Base-by-base conservation (phyloP, 352 stramenopile species). In the Phytophthora pini region DNA sequence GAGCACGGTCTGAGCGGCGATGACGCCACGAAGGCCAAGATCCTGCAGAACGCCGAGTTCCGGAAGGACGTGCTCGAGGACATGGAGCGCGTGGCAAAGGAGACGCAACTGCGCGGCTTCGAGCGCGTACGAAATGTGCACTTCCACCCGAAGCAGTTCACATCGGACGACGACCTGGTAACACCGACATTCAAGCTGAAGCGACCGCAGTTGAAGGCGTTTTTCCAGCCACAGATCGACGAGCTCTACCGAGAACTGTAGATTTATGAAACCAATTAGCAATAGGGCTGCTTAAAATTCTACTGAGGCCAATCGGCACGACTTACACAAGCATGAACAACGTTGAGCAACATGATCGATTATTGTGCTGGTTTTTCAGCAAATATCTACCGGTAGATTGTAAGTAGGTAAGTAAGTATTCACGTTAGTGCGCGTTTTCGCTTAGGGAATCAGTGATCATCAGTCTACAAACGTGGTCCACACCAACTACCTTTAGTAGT, bases 1-100 rank as follows among this genome's bases (percentile, higher is more conserved):
- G 56, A 46, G 41, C 50, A 61, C 32, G 38, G 39, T 15, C 62
- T 65, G 31, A 55, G 43, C n/a, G 57, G 50, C 15, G 70, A 72
- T 2, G 49, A 64, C 3, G 48, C 61, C 6, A 82, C 9, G 2
- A 36, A 36, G 9, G 31, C 65, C 29, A 52, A 69, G 4, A 43
- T 43, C 15, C 38, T 43, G 38, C 38, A 43, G 38, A 43, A 43
- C 11, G 38, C 38, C 8, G 38, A 43, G 15, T 43, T 22, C 38
- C 38, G n/a, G 38, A 43, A 43, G 5, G 38, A 43, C 38, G 38
- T 43, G 38, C 38, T 6, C 13, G 38, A 43, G 38, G 38, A 43
- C 7, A 43, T 43, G 38, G 38, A 43, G 38, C 38, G 38, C 6
- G 38, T 43, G 13, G 12, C 38, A 0, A 43, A 43, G 38, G 38